These are phyloP conservation scores for Lentinus polychrous DNA, from an alignment of 1,284 basidiomycete genomes.

Conservation along the genomic window DNA sequence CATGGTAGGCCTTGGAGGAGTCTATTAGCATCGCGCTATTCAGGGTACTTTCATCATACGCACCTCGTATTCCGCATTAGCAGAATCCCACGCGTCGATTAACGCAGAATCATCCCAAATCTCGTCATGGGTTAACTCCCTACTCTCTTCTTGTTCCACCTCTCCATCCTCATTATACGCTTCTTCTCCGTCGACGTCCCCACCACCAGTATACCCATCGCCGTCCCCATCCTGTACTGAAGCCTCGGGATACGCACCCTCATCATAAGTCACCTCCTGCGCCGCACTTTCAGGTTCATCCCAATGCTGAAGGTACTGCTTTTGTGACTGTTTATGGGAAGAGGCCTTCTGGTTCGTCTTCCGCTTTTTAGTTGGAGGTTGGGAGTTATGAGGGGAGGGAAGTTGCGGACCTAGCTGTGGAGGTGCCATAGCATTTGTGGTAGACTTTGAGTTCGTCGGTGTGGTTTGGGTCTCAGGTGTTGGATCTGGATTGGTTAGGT, in stretches of 20 bases:
- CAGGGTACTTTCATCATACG: conserved; percentile 8
- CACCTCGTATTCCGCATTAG: conserved; percentile 70
- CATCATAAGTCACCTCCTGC: conserved; percentile 28
- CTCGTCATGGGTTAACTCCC: conserved; percentile 61
- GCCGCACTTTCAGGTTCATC: conserved; percentile 33
- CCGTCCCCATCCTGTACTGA: conserved; percentile 14
- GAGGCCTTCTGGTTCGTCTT: conserved; percentile 17
- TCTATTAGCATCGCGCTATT: neutral
- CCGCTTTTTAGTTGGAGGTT: conserved; percentile 25
- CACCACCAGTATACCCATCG: conserved; percentile 5
- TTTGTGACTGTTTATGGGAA: conserved; percentile 10
- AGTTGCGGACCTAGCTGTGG: conserved; percentile 15
- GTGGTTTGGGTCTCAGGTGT: neutral
- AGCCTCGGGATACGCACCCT: conserved; percentile 14
- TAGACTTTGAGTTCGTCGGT: no score
- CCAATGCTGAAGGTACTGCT: conserved; percentile 32
- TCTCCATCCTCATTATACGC: conserved; percentile 11
- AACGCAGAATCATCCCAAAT: conserved; percentile 81
- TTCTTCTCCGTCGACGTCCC: conserved; percentile 10
- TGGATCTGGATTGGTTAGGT: conserved; percentile 16
- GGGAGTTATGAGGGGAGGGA: conserved; percentile 9
- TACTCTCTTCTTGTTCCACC: conserved; percentile 40
- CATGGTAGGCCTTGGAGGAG: conserved; percentile 49
- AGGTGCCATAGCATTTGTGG: conserved; percentile 5
- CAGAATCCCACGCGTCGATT: conserved; percentile 75